Evolutionary conservation across 116 monocot genomes (phyloP).

Genomic region (Zostera marina): DNA sequence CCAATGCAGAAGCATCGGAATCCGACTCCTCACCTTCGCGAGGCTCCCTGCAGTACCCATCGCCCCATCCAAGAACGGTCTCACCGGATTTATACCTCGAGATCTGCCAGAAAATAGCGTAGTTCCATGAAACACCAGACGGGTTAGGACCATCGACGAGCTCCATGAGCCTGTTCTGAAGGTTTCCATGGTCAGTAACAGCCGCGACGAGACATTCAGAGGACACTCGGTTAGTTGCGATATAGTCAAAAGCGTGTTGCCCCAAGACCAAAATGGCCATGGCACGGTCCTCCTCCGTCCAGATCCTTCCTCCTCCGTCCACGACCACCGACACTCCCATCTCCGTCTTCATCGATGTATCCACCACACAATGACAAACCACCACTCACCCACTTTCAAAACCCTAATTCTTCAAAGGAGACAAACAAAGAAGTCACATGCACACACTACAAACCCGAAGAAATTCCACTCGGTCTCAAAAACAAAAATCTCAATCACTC

Average conservation of each 20-base stretch:
- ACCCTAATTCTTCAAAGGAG: neutral
- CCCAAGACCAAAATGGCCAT: slow-evolving; percentile 55
- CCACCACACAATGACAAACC: neutral
- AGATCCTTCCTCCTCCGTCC: slow-evolving; percentile 10
- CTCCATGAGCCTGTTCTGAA: slow-evolving; percentile 37
- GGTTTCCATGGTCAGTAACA: slow-evolving; percentile 14
- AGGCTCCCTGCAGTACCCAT: slow-evolving; percentile 58
- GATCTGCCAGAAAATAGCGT: slow-evolving; percentile 82
- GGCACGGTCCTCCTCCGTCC: slow-evolving; percentile 45
- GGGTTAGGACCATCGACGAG: slow-evolving; percentile 48
- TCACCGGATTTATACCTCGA: slow-evolving; percentile 33
- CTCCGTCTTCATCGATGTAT: slow-evolving; percentile 16
- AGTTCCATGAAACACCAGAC: slow-evolving; percentile 26
- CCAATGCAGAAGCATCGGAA: neutral
- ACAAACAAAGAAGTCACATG: neutral
- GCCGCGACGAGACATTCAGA: slow-evolving; percentile 26
- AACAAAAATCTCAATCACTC: no score
- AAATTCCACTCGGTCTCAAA: neutral
- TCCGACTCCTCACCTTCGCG: slow-evolving; percentile 7
- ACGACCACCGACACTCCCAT: slow-evolving; percentile 4
- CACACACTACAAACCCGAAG: neutral
- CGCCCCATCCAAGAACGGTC: slow-evolving; percentile 63
- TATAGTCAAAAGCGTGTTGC: slow-evolving; percentile 49
- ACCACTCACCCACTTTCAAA: neutral
- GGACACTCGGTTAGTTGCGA: slow-evolving; percentile 20